phyloP scores from a whole-genome alignment of 2,329 filamentous ascomycete species.

The Phoma sp. region DNA sequence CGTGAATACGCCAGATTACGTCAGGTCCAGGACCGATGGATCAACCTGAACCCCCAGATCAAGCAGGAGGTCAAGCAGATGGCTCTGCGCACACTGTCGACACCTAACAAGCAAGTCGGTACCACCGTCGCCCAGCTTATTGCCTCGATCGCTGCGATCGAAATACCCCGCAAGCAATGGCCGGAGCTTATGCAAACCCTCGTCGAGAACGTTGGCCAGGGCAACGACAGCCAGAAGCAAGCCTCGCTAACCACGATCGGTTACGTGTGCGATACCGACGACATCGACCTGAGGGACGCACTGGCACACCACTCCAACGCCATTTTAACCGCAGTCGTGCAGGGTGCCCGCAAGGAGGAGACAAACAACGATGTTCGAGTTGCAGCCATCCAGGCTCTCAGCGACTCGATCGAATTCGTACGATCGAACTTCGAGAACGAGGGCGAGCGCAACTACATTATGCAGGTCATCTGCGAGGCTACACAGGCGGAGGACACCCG shows the following conservation, averaged over 20 bases:
- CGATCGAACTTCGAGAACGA: constrained; percentile 99
- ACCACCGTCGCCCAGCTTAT: constrained; percentile 94
- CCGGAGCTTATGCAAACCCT: constrained; percentile 85
- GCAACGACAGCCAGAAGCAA: constrained; percentile 89
- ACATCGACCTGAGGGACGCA: constrained; percentile 82
- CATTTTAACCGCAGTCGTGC: constrained; percentile 96
- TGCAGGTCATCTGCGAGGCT: constrained; percentile 99
- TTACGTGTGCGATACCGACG: constrained; percentile 97
- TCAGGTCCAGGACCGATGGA: constrained; percentile 93
- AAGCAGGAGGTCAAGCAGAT: constrained; percentile 89
- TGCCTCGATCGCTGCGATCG: constrained; percentile 91
- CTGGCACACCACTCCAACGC: constrained; percentile 90
- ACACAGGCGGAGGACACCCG: constrained; percentile 90
- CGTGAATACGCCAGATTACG: constrained; percentile 87
- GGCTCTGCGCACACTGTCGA: constrained; percentile 85
- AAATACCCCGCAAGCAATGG: constrained; percentile 94
- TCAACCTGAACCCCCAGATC: constrained; percentile 79
- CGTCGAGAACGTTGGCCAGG: constrained; percentile 91
- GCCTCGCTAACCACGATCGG: constrained; percentile 94
- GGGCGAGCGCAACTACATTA: constrained; percentile 99
- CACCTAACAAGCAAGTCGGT: constrained; percentile 81
- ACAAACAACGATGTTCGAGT: constrained; percentile 87
- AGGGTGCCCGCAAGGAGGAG: constrained; percentile 97
- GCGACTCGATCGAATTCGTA: constrained; percentile 97
- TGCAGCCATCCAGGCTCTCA: constrained; percentile 90